Conservation (phyloP, 163 green algal species). For the Coccomyxa subellipsoidea region DNA sequence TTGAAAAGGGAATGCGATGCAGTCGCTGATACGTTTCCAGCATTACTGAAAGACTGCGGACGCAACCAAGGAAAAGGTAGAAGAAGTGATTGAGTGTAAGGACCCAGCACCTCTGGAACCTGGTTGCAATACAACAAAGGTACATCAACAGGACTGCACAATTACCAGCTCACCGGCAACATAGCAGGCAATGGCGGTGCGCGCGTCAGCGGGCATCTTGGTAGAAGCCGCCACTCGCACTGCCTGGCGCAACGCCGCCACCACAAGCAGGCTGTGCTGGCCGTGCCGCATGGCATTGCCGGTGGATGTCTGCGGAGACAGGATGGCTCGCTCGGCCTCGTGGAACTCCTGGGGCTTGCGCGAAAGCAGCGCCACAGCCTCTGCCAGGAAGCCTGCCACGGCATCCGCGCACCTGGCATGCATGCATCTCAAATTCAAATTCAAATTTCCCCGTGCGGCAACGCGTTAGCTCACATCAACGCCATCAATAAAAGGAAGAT, state of each 20-base stretch:
- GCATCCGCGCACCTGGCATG: slow-evolving; percentile 11
- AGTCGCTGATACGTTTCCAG: too few relatives aligned
- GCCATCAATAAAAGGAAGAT: too few relatives aligned
- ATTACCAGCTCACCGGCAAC: slow-evolving; percentile 3
- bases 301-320: slow-evolving; percentile 21
- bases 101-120: too few relatives aligned
- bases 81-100: too few relatives aligned
- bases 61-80: too few relatives aligned
- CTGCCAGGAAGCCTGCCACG: slow-evolving; percentile 22
- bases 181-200: slow-evolving; percentile 17
- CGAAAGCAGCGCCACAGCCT: slow-evolving; percentile 24
- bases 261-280: slow-evolving; percentile 34
- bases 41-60: too few relatives aligned
- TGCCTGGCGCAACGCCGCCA: slow-evolving; percentile 32
- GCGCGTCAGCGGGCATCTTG: slow-evolving; percentile 26
- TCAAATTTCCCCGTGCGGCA: too few relatives aligned
- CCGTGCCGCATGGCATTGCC: too few relatives aligned
- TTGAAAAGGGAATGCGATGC: too few relatives aligned
- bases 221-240: slow-evolving; percentile 27
- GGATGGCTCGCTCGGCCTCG: slow-evolving; percentile 12
- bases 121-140: too few relatives aligned
- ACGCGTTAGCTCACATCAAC: too few relatives aligned
- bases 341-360: slow-evolving; percentile 26
- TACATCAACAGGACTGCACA: too few relatives aligned
- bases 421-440: not conserved